Conservation (phyloP, 2,329 filamentous ascomycete species). For the Byssothecium circinans region DNA sequence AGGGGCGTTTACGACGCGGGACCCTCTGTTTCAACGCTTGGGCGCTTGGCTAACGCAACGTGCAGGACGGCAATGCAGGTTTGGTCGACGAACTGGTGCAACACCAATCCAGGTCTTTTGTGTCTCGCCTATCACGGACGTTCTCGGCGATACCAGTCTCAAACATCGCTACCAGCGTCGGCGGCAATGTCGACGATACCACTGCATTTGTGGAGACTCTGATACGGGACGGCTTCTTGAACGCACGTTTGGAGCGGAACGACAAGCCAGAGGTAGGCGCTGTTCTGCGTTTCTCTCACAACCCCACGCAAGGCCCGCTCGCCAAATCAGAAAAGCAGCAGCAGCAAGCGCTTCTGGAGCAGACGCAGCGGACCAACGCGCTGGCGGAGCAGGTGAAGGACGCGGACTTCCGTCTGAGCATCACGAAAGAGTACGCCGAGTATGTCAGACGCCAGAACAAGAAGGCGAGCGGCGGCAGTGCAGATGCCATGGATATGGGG, state of each 20-base stretch:
- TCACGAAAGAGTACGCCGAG: conserved; percentile 63
- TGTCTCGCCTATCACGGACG: conserved; percentile 71
- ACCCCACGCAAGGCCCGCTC: conserved; percentile 40
- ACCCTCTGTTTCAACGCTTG: conserved; percentile 9
- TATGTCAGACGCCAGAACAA: conserved; percentile 52
- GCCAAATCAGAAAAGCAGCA: conserved; percentile 46
- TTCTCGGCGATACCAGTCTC: conserved; percentile 66
- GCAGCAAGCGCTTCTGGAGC: conserved; percentile 50
- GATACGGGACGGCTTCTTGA: conserved; percentile 54
- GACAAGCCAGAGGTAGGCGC: conserved; percentile 43
- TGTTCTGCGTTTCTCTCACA: conserved; percentile 58
- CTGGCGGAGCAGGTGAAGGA: conserved; percentile 57
- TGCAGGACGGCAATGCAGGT: conserved; percentile 69
- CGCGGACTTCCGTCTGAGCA: conserved; percentile 57
- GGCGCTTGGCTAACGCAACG: conserved; percentile 20
- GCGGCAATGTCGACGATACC: conserved; percentile 54
- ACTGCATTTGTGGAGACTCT: conserved; percentile 57
- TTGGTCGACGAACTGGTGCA: conserved; percentile 70
- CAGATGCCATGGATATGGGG: conserved; percentile 41
- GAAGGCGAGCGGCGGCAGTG: conserved; percentile 32
- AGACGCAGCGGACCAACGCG: conserved; percentile 53
- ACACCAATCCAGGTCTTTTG: conserved; percentile 74
- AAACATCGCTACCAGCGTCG: conserved; percentile 56
- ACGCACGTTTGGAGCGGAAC: conserved; percentile 53
- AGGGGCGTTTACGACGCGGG: not conserved